Evolutionary conservation across 495 filamentous ascomycete species (phyloP).

Genomic region (Chaetomium cochliodes): DNA sequence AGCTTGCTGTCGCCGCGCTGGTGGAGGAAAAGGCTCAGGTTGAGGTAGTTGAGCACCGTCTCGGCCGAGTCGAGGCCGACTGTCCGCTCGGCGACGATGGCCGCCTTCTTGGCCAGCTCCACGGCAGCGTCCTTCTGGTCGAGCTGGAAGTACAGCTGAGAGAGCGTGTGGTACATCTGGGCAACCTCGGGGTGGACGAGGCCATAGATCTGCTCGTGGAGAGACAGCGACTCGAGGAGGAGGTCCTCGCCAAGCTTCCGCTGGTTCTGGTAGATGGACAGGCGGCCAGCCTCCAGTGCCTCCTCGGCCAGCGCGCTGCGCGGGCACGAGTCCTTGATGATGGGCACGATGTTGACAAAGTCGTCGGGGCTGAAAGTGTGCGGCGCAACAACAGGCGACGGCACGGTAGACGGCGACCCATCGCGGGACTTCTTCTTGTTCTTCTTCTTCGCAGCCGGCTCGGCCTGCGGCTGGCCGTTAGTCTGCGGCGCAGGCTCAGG

Average conservation of each 20-base stretch:
- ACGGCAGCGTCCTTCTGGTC: conserved; percentile 95
- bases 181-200: conserved; percentile 96
- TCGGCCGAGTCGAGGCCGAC: conserved; percentile 91
- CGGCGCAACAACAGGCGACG: conserved; percentile 46
- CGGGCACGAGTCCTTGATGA: conserved; percentile 91
- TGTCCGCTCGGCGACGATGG: conserved; percentile 93
- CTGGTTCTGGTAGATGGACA: conserved; percentile 90
- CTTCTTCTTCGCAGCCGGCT: conserved; percentile 52
- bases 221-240: conserved; percentile 86
- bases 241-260: conserved; percentile 96
- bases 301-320: conserved; percentile 90
- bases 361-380: conserved; percentile 80
- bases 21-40: conserved; percentile 93
- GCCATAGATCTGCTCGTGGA: conserved; percentile 99
- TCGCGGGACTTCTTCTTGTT: conserved; percentile 72
- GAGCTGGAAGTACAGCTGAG: conserved; percentile 91
- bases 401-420: conserved; percentile 52
- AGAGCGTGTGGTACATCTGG: conserved; percentile 88
- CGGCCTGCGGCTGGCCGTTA: conserved; percentile 38
- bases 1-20: conserved; percentile 80
- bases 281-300: conserved; percentile 89
- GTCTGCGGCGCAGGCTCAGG: conserved; percentile 29
- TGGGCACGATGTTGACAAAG: conserved; percentile 83
- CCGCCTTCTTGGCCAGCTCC: conserved; percentile 92
- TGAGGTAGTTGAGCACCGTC: conserved; percentile 91